phyloP scores from a whole-genome alignment of 768 basidiomycete genomes.

The Mycena olivaceomarginata region DNA sequence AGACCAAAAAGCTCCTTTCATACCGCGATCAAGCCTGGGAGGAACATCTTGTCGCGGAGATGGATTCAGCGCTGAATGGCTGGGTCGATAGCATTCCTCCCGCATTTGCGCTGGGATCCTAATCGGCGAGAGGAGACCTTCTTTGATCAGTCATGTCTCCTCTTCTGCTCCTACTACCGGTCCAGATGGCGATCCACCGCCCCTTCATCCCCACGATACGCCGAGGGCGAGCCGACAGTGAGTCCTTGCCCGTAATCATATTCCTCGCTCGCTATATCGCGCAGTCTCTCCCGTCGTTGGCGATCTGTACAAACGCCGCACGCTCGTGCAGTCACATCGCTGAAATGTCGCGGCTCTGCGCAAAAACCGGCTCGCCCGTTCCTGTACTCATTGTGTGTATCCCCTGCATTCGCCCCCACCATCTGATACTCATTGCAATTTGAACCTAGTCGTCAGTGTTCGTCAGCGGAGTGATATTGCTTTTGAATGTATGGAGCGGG shows the following conservation, averaged over 20 bases:
- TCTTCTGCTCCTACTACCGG: conserved; percentile 64
- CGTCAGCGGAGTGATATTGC: conserved; percentile 49
- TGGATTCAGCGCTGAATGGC: conserved; percentile 85
- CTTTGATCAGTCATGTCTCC: conserved; percentile 61
- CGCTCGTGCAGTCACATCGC: conserved; percentile 84
- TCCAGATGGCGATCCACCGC: conserved; percentile 69
- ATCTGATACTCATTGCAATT: neutral
- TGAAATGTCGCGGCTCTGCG: conserved; percentile 65
- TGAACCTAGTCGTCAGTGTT: conserved; percentile 50
- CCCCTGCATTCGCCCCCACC: neutral
- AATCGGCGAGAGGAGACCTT: conserved; percentile 55
- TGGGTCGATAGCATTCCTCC: conserved; percentile 65
- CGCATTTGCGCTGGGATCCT: conserved; percentile 63
- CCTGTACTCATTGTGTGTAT: conserved; percentile 45
- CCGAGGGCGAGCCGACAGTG: conserved; percentile 32
- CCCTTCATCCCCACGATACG: conserved; percentile 64
- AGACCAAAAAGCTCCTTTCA: conserved; percentile 70
- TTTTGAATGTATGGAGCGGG: conserved; percentile 62
- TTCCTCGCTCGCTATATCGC: neutral
- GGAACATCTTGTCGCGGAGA: conserved; percentile 79
- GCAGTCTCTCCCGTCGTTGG: conserved; percentile 65
- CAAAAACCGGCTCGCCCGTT: conserved; percentile 52
- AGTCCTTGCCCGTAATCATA: neutral
- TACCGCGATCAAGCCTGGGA: conserved; percentile 70
- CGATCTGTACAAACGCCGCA: conserved; percentile 91